Conservation (phyloP, 345 rosid species). For the Eucalyptus microcorys region DNA sequence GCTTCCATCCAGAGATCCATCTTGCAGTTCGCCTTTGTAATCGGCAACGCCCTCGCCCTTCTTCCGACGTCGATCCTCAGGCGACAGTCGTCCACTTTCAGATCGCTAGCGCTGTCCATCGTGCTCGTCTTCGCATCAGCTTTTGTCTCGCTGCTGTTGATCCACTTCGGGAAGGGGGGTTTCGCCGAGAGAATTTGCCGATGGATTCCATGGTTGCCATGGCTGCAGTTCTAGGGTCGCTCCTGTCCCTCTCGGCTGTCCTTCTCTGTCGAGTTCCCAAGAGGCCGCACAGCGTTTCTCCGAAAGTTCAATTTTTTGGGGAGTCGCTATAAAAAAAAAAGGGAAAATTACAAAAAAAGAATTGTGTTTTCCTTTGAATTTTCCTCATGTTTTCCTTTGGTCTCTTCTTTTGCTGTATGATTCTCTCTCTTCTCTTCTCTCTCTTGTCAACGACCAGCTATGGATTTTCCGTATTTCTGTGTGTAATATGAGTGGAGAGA, state of each 20-base stretch:
- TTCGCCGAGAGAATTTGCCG: background rate
- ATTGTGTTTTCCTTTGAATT: too few species aligned
- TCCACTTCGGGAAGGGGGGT: background rate
- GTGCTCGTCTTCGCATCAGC: background rate
- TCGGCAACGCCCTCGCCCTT: background rate
- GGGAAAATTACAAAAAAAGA: too few species aligned
- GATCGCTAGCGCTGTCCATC: background rate
- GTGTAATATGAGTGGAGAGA: too few species aligned
- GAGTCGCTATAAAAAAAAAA: too few species aligned
- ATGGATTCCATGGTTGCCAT: background rate
- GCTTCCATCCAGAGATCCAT: background rate
- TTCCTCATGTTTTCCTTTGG: too few species aligned
- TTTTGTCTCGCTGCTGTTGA: background rate
- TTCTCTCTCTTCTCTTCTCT: too few species aligned
- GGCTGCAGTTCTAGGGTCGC: background rate
- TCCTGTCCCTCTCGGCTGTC: background rate
- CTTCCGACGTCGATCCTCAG: background rate
- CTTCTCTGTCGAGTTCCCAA: too few species aligned
- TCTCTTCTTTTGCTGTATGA: too few species aligned
- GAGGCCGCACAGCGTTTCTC: too few species aligned
- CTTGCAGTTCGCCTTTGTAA: background rate
- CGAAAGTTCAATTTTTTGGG: too few species aligned
- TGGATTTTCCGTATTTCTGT: too few species aligned
- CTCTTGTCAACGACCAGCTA: too few species aligned
- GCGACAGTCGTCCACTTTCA: background rate